phyloP scores from a whole-genome alignment of 257 asterid species.

The Scutellaria minor region DNA sequence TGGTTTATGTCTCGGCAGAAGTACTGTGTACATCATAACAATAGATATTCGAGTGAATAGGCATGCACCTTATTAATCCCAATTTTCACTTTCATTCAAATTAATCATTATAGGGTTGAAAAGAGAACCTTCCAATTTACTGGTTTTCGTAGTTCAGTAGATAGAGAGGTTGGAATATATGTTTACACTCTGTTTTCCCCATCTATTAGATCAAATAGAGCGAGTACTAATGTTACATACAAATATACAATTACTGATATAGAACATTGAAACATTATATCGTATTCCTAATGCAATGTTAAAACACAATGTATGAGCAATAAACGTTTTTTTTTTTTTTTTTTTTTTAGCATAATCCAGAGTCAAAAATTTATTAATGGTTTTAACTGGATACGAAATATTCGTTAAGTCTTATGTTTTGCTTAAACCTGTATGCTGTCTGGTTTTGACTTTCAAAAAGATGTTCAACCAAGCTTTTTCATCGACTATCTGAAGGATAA shows the following conservation, averaged over 20 bases:
- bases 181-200: neutral
- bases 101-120: neutral
- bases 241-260: neutral
- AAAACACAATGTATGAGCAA: neutral
- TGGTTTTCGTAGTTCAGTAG: neutral
- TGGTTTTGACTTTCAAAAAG: neutral
- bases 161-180: neutral
- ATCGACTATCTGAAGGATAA: neutral
- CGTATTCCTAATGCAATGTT: neutral
- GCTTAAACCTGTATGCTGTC: neutral
- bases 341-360: neutral
- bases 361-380: neutral
- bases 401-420: neutral
- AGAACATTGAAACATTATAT: neutral
- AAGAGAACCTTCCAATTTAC: slow-evolving; percentile 14
- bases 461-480: neutral
- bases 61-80: neutral
- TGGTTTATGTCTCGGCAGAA: neutral
- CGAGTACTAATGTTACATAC: neutral
- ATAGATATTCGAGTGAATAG: neutral
- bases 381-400: neutral
- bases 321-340: neutral
- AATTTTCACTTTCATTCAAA: neutral
- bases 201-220: neutral
- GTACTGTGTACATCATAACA: neutral